These are phyloP conservation scores for Lentinula lateritia DNA, from an alignment of 768 basidiomycete species.

Conservation along the genomic window DNA sequence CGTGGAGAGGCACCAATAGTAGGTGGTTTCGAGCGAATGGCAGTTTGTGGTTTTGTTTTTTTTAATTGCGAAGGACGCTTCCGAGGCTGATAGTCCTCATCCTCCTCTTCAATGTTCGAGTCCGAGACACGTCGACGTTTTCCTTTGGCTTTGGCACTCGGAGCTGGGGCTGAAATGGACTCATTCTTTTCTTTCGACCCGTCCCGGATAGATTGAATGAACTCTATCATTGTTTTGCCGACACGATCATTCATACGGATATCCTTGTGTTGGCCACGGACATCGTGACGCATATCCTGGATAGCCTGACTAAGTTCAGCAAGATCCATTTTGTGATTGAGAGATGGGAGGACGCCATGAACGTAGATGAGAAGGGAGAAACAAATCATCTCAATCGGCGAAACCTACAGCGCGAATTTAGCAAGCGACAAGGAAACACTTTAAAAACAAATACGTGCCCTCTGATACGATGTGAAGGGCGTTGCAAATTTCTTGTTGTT, in stretches of 20 bases:
- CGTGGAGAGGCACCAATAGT: not conserved
- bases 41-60: not conserved
- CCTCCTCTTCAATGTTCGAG: not conserved
- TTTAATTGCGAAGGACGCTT: not conserved
- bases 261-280: slow-evolving; percentile 38
- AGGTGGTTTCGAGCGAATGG: not conserved
- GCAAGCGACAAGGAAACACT: not conserved
- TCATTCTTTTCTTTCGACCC: not conserved
- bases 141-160: slow-evolving; percentile 1
- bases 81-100: not conserved
- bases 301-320: slow-evolving; percentile 28
- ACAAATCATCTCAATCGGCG: slow-evolving; percentile 7
- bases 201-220: slow-evolving; percentile 18
- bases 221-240: slow-evolving; percentile 29
- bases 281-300: slow-evolving; percentile 31
- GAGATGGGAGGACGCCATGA: slow-evolving; percentile 1
- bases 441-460: not conserved
- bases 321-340: slow-evolving; percentile 15
- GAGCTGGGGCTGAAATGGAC: not conserved
- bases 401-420: not conserved
- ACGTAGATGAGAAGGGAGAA: slow-evolving; percentile 1
- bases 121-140: slow-evolving; percentile 1
- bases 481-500: not conserved
- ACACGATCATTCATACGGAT: slow-evolving; percentile 42
- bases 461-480: not conserved